Conservation (phyloP, 2,329 filamentous ascomycete species). For the Fusarium tanahbumbuense region DNA sequence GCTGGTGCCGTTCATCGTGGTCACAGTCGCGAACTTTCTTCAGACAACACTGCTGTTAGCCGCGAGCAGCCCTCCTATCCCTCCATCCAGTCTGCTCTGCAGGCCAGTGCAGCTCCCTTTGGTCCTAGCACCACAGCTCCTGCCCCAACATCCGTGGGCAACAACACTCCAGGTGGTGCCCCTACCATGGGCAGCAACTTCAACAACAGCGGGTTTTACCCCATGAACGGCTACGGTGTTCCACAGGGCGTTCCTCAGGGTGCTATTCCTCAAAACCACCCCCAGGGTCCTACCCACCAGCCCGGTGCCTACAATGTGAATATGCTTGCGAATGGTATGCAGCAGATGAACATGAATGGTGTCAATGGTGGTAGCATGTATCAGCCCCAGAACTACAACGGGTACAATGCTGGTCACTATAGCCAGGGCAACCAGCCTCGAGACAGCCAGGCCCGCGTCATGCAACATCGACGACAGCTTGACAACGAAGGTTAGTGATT, state of each 20-base stretch:
- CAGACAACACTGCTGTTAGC: slow-evolving; percentile 56
- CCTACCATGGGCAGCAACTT: slow-evolving; percentile 47
- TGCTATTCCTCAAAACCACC: slow-evolving; percentile 18
- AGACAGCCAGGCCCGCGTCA: slow-evolving; percentile 81
- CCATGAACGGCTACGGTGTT: slow-evolving; percentile 46
- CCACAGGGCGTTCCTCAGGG: slow-evolving; percentile 42
- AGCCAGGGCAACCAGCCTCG: slow-evolving; percentile 67
- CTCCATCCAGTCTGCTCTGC: slow-evolving; percentile 77
- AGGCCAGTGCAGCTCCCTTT: slow-evolving; percentile 83
- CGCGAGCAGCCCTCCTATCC: slow-evolving; percentile 65
- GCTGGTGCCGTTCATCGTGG: slow-evolving; percentile 72
- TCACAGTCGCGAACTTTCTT: slow-evolving; percentile 78
- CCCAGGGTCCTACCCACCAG: slow-evolving; percentile 40
- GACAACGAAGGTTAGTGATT: slow-evolving; percentile 73
- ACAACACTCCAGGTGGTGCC: slow-evolving; percentile 43
- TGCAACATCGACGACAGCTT: slow-evolving; percentile 78
- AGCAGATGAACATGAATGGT: slow-evolving; percentile 69
- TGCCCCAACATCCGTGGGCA: slow-evolving; percentile 45
- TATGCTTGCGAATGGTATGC: slow-evolving; percentile 76
- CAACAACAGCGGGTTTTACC: slow-evolving; percentile 50
- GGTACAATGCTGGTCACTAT: slow-evolving; percentile 65
- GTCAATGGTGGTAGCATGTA: slow-evolving; percentile 60
- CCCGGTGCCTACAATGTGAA: slow-evolving; percentile 48
- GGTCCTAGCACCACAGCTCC: slow-evolving; percentile 65
- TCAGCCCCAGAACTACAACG: slow-evolving; percentile 66